Conservation (phyloP, 2,329 filamentous ascomycete genomes). For the Kalmusia sp. region DNA sequence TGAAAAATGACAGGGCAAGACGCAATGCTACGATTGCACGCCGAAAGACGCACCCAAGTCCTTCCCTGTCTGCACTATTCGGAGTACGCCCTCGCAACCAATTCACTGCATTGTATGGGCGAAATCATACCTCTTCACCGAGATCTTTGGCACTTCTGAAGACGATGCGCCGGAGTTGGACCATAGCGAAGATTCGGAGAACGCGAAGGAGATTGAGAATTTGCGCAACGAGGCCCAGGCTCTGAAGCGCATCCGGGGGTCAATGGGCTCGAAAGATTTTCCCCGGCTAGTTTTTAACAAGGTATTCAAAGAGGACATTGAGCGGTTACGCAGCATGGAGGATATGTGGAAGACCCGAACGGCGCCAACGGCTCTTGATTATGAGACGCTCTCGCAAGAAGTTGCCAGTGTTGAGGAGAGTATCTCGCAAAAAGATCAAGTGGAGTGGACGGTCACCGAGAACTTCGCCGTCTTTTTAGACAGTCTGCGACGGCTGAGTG, state of each 20-base stretch:
- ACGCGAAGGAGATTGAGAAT: slow-evolving; percentile 87
- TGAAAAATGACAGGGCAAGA: slow-evolving; percentile 64
- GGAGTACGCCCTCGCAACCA: slow-evolving; percentile 92
- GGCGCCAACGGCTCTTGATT: slow-evolving; percentile 76
- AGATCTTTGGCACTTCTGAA: slow-evolving; percentile 91
- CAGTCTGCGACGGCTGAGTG: slow-evolving; percentile 78
- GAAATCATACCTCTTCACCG: slow-evolving; percentile 94
- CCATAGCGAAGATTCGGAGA: slow-evolving; percentile 79
- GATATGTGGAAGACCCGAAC: slow-evolving; percentile 94
- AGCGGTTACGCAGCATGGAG: slow-evolving; percentile 82
- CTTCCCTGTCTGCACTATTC: slow-evolving; percentile 95
- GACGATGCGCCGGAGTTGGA: slow-evolving; percentile 83
- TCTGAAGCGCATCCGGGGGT: slow-evolving; percentile 79
- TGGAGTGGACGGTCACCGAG: slow-evolving; percentile 80
- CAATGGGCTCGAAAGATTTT: slow-evolving; percentile 81
- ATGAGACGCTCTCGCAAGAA: slow-evolving; percentile 65
- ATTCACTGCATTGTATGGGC: slow-evolving; percentile 99
- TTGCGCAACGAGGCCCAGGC: slow-evolving; percentile 83
- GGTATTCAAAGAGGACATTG: slow-evolving; percentile 86
- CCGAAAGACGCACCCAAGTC: slow-evolving; percentile 89
- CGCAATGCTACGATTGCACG: slow-evolving; percentile 96
- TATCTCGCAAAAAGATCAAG: slow-evolving; percentile 72
- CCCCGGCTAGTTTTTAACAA: slow-evolving; percentile 86
- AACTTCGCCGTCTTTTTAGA: slow-evolving; percentile 87
- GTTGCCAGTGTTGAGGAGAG: slow-evolving; percentile 59